Evolutionary conservation across 768 basidiomycete genomes (phyloP).

Genomic region (Lepiota subincarnata): DNA sequence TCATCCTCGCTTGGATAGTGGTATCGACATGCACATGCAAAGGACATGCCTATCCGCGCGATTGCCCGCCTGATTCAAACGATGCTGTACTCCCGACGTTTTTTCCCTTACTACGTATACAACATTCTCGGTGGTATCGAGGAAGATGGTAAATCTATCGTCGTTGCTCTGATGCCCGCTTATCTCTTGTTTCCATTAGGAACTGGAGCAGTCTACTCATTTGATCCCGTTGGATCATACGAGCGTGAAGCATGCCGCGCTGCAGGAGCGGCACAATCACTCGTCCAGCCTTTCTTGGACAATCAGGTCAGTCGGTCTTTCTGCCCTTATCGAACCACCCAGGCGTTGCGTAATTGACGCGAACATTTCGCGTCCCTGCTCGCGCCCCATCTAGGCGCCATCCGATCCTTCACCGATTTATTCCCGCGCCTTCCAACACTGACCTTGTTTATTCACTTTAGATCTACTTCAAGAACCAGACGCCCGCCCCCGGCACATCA

Average conservation of each 20-base stretch:
- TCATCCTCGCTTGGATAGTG: conserved; percentile 49
- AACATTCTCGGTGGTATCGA: conserved; percentile 96
- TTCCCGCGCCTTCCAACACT: conserved; percentile 26
- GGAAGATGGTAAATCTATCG: conserved; percentile 74
- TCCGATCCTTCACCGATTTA: conserved; percentile 48
- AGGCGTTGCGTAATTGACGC: conserved; percentile 3
- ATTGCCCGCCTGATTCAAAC: conserved; percentile 99
- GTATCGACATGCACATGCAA: conserved; percentile 96
- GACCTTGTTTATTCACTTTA: conserved; percentile 31
- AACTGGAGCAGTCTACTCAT: conserved; percentile 97
- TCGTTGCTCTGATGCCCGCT: conserved; percentile 17
- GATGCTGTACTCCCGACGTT: conserved; percentile 92
- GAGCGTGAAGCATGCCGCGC: conserved; percentile 96
- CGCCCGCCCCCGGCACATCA: conserved; percentile 60
- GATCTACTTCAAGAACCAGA: conserved; percentile 99
- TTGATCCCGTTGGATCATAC: conserved; percentile 97
- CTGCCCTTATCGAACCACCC: conserved; percentile 19
- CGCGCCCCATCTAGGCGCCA: conserved; percentile 18
- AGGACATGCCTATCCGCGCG: conserved; percentile 94
- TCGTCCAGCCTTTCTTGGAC: conserved; percentile 97
- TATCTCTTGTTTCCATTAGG: conserved; percentile 44
- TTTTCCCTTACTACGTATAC: conserved; percentile 98
- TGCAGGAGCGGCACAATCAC: conserved; percentile 89
- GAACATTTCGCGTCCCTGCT: conserved; percentile 3
- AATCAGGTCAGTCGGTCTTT: conserved; percentile 73